These are phyloP conservation scores for Eutrema salsugineum DNA, from an alignment of 441 rosid genomes.

Conservation along the genomic window DNA sequence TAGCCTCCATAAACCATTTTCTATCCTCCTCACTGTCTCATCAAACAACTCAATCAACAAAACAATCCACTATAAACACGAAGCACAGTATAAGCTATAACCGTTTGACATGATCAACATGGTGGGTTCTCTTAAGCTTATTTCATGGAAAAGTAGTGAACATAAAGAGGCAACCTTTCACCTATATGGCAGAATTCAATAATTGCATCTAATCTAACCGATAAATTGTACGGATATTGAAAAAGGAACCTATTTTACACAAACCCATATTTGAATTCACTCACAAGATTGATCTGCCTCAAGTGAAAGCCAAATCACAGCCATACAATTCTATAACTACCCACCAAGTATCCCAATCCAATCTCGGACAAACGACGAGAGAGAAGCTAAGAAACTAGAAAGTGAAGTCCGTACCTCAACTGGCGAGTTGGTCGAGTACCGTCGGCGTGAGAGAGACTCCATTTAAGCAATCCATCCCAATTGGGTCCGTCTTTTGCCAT, in stretches of 20 bases:
- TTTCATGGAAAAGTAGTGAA: neutral
- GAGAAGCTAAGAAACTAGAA: conserved; percentile 1
- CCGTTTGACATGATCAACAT: neutral
- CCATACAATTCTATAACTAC: neutral
- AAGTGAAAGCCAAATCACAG: neutral
- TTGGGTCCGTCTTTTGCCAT: conserved; percentile 87
- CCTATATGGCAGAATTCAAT: neutral
- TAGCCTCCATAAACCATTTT: conserved; percentile 97
- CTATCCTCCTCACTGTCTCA: conserved; percentile 83
- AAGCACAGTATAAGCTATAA: neutral
- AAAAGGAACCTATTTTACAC: neutral
- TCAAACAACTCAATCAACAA: conserved; percentile 16
- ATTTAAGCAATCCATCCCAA: conserved; percentile 88
- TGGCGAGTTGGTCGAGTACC: conserved; percentile 41
- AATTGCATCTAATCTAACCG: neutral
- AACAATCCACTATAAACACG: neutral
- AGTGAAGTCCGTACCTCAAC: conserved; percentile 48
- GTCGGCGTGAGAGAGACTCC: conserved; percentile 65
- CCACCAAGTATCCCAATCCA: neutral
- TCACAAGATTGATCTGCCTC: neutral
- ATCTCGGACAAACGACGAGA: neutral
- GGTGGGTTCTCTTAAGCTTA: neutral
- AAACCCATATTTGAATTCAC: neutral
- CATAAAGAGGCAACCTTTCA: neutral
- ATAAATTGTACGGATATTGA: neutral